Conservation (phyloP, 2,329 filamentous ascomycete species). For the Cercospora beticola region DNA sequence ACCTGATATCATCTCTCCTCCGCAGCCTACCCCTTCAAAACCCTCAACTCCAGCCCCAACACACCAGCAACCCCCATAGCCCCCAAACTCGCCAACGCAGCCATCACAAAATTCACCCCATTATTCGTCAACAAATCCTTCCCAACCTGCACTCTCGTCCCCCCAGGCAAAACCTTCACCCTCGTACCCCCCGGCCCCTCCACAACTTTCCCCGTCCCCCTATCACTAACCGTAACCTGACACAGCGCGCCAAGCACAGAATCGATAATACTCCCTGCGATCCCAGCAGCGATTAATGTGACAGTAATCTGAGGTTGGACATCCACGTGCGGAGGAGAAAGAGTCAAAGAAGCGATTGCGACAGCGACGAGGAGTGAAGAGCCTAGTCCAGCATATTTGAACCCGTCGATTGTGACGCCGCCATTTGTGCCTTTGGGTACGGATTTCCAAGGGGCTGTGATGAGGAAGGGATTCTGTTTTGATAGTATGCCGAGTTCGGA, state of each 20-base stretch:
- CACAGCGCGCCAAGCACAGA: slow-evolving; percentile 81
- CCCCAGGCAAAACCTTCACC: slow-evolving; percentile 43
- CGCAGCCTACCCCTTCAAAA: not conserved
- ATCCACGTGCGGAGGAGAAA: slow-evolving; percentile 21
- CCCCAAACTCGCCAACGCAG: slow-evolving; percentile 72
- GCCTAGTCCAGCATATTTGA: slow-evolving; percentile 45
- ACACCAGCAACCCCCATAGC: slow-evolving; percentile 62
- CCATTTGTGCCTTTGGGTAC: slow-evolving; percentile 94
- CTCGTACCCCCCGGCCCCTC: slow-evolving; percentile 66
- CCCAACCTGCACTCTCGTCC: slow-evolving; percentile 58
- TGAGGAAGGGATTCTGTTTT: slow-evolving; percentile 71
- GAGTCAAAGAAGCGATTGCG: slow-evolving; percentile 51
- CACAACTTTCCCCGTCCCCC: slow-evolving; percentile 79
- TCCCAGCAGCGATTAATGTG: slow-evolving; percentile 67
- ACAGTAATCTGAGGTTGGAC: slow-evolving; percentile 20
- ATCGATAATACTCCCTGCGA: slow-evolving; percentile 79
- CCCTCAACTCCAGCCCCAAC: slow-evolving; percentile 18
- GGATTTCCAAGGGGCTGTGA: slow-evolving; percentile 75
- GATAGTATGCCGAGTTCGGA: slow-evolving; percentile 94
- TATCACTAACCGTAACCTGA: slow-evolving; percentile 83
- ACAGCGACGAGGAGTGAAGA: slow-evolving; percentile 64
- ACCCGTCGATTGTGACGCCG: slow-evolving; percentile 74
- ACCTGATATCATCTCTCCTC: too few relatives aligned
- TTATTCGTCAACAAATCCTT: slow-evolving; percentile 86
- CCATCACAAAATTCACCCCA: slow-evolving; percentile 92